Evolutionary conservation across 2,329 filamentous ascomycete genomes (phyloP), one percentile per base, ranked within the genome.

Genomic region (Emergomyces orientalis): DNA sequence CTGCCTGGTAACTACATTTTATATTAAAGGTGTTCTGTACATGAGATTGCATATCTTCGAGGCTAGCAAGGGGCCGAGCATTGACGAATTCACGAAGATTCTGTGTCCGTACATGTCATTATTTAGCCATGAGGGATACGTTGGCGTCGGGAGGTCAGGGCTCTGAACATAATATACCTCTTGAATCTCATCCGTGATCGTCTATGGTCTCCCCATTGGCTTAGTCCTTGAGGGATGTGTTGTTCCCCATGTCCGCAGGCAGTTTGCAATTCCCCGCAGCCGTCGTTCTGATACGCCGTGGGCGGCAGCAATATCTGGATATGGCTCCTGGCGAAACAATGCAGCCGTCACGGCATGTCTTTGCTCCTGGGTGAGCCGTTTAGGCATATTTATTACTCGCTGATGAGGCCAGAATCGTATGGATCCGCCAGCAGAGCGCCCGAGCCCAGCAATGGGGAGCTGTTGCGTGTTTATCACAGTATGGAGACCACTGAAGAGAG

Each of bases 281-380:
- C 66, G n/a, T 69, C 67, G 32, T 78, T 80, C 6, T 81, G 70
- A 64, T 76, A 77, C 1, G 77, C 79, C 68, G 81, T 77, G 68
- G n/a, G 63, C 47, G 34, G 30, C 22, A 37, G 59, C 60, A 47
- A 64, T 64, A 34, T 64, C 27, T 2, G 43, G 54, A 34, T 62
- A 64, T 13, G 63, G 59, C 34, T 63, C 63, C 51, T 62, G 63
- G 51, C 60, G 60, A 43, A 64, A 64, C 25, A 64, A 49, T 19
- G 59, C 59, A 7, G 63, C 63, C 2, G 63, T 64, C 27, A 64
- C 61, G 5, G 60, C 59, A 13, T 54, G 47, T n/a, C 43, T 47
- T 54, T 62, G 52, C 11, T 41, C 57, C 58, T 64, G 51, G 14
- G 63, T 39, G 19, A 64, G 54, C 34, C 56, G 57, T 27, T 30